Percentiles rank a stretch among this genome's conserved stretches.
These are phyloP conservation scores for Opeltia flavorubescens DNA, from an alignment of 495 filamentous ascomycete species.

Conservation along the genomic window DNA sequence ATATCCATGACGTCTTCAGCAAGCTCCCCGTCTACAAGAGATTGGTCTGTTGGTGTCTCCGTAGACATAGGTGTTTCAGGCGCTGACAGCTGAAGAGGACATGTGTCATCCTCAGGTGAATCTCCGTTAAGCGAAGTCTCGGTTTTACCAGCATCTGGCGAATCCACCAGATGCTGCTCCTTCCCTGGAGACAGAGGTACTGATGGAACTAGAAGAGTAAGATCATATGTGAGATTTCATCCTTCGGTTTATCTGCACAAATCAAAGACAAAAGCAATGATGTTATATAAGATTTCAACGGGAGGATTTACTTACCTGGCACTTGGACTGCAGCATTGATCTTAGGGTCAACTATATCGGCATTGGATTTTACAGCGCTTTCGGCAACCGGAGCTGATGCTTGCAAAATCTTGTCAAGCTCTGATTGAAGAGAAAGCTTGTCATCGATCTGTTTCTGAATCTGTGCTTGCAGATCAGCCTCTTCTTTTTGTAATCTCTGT, in stretches of 20 bases:
- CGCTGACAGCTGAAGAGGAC: not conserved
- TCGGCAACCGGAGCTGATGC: not conserved
- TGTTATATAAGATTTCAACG: no score
- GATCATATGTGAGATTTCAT: not conserved
- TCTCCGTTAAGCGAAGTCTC: no score
- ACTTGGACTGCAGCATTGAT: not conserved
- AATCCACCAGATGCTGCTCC: not conserved
- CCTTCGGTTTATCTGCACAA: not conserved
- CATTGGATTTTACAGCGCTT: not conserved
- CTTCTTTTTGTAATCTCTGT: constrained; percentile 39
- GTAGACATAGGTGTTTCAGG: not conserved
- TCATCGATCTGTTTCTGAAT: constrained; percentile 34
- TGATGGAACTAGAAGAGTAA: not conserved
- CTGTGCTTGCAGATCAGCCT: constrained; percentile 42
- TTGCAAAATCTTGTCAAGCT: constrained; percentile 4
- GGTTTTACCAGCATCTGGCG: no score
- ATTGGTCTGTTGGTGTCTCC: not conserved
- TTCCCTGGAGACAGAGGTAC: not conserved
- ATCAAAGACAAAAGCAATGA: no score
- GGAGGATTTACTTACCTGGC: not conserved
- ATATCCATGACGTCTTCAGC: constrained; percentile 16
- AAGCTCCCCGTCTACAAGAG: constrained; percentile 4
- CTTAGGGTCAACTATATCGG: not conserved
- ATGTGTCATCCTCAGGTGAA: no score
- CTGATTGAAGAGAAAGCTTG: constrained; percentile 19